A percentile compares a stretch with the other conserved stretches of the same genome.
phyloP scores from a whole-genome alignment of 768 basidiomycete species.

The Coprinopsis marcescibilis region DNA sequence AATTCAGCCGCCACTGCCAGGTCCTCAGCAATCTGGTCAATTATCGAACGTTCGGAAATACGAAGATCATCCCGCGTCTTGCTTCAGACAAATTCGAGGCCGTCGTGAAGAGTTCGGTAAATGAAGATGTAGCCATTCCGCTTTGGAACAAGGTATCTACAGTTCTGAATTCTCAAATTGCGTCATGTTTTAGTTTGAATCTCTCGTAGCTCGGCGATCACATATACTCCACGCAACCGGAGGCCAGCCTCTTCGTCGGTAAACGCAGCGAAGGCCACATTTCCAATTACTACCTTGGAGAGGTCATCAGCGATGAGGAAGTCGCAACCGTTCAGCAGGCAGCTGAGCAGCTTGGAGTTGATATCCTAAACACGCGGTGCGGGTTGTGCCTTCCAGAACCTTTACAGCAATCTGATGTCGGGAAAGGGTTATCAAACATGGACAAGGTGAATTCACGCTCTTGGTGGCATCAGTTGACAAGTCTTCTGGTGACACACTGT shows the following conservation, averaged over 20 bases:
- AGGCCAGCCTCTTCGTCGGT: conserved; percentile 67
- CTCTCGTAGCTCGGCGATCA: conserved; percentile 57
- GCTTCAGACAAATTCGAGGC: conserved; percentile 53
- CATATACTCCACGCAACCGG: conserved; percentile 65
- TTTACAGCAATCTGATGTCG: neutral
- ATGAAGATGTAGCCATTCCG: conserved; percentile 44
- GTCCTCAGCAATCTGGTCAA: conserved; percentile 64
- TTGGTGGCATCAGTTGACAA: conserved; percentile 65
- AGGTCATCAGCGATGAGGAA: conserved; percentile 68
- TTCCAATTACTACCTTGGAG: conserved; percentile 82
- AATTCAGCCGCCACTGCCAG: conserved; percentile 20
- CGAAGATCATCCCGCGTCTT: conserved; percentile 78
- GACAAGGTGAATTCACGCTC: conserved; percentile 55
- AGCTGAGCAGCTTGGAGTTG: conserved; percentile 70
- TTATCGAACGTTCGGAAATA: conserved; percentile 79
- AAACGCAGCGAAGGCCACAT: conserved; percentile 74
- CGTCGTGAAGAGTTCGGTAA: conserved; percentile 56
- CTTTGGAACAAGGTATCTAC: conserved; percentile 58
- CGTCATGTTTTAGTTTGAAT: neutral
- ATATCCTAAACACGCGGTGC: conserved; percentile 79
- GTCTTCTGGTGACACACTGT: conserved; percentile 34
- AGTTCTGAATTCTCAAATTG: neutral
- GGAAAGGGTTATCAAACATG: conserved; percentile 65
- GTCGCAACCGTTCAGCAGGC: conserved; percentile 70
- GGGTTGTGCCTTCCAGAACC: neutral